Evolutionary conservation across 1,284 basidiomycete species (phyloP).

Genomic region (Melampsora americana): DNA sequence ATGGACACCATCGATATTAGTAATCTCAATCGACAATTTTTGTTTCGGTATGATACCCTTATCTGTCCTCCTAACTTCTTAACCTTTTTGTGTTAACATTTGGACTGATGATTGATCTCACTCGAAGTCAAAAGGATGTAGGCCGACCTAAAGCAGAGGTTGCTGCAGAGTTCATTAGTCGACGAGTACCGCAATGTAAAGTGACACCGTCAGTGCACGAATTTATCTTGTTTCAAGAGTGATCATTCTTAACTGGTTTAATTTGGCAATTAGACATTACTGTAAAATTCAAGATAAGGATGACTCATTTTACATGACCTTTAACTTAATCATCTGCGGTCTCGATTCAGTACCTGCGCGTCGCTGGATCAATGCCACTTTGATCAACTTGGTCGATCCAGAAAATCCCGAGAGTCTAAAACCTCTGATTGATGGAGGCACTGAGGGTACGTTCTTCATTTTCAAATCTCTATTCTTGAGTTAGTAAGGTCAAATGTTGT

Average conservation of each 20-base stretch:
- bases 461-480: not conserved
- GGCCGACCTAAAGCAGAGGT: constrained; percentile 89
- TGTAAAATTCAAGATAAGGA: constrained; percentile 98
- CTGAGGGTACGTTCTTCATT: constrained; percentile 69
- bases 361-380: constrained; percentile 97
- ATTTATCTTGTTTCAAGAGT: not conserved
- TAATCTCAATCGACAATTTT: constrained; percentile 95
- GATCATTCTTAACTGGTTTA: too few relatives aligned
- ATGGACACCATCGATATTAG: constrained; percentile 99
- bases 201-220: constrained; percentile 76
- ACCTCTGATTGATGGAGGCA: constrained; percentile 98
- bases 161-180: constrained; percentile 93
- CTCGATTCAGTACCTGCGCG: constrained; percentile 96
- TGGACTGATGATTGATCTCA: not conserved
- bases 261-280: constrained; percentile 66
- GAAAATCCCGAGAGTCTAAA: constrained; percentile 89
- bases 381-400: constrained; percentile 87
- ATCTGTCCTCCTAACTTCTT: not conserved
- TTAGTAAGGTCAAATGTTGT: constrained; percentile 33
- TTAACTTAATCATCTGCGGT: constrained; percentile 93
- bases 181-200: constrained; percentile 82
- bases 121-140: constrained; percentile 74
- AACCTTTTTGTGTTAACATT: not conserved
- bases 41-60: constrained; percentile 71
- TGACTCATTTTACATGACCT: constrained; percentile 92